Evolutionary conservation across 108 stramenopile species (phyloP), one percentile per base, ranked within the genome.

Genomic region (Cylindrotheca closterium): DNA sequence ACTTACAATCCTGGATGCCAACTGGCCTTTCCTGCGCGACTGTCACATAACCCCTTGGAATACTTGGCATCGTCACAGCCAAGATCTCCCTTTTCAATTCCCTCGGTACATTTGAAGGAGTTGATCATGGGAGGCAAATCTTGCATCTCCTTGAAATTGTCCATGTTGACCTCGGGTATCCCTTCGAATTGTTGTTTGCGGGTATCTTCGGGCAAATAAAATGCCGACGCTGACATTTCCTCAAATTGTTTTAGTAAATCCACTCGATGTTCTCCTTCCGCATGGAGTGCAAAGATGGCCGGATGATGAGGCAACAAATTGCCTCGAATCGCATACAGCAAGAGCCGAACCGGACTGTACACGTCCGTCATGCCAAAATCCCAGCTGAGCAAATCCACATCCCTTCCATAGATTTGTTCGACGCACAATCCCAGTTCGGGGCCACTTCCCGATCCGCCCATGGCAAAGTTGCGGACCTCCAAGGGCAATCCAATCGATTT

Each of bases 321-420:
- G 12, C 33, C 59, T 3, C 64, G 45, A 31, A 60, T 58, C 3
- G 31, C 70, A 33, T 70, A 70, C 26, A 78, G 51, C 3, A 73
- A 54, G 12, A 79, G 56, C 30, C 53, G 55, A 17, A 60, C 29
- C 10, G 37, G 37, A 51, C 50, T 32, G 29, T 61, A 18, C 25
- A 28, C 26, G 47, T 73, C 71, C 19, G 67, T 77, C 75, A 78
- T 78, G 17, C 78, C 79, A 56, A 52, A 82, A 67, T 80, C 81
- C 79, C 85, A 86, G 24, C 49, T 55, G 32, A 88, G 21, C 12
- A 79, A 63, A 68, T 88, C 87, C 24, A 80, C 54, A 59, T 88
- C 84, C 30, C 28, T 5, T 50, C 88, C 88, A 67, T 73, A 89
- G 8, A 85, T 67, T 54, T 75, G 56, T 47, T 83, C 66, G 32